phyloP scores from a whole-genome alignment of 2,329 filamentous ascomycete species.

The Aspergillus oerlinghausenensis region DNA sequence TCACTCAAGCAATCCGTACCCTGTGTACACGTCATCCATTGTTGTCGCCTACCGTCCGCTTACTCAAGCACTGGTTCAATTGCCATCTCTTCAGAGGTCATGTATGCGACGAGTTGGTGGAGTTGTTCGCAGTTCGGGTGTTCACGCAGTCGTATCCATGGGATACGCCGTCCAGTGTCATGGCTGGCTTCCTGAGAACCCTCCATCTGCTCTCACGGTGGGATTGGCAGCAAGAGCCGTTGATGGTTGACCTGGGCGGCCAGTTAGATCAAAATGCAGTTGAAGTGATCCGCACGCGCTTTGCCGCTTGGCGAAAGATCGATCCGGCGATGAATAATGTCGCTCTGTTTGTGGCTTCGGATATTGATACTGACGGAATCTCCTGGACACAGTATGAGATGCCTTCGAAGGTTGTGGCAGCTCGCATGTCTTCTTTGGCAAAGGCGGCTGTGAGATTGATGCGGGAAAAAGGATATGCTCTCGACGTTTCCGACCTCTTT shows the following conservation, averaged over 20 bases:
- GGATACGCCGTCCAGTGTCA: slow-evolving; percentile 68
- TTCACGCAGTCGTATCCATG: slow-evolving; percentile 83
- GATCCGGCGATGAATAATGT: slow-evolving; percentile 84
- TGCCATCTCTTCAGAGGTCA: slow-evolving; percentile 74
- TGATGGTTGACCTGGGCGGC: slow-evolving; percentile 69
- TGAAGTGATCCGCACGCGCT: slow-evolving; percentile 61
- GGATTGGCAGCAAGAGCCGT: slow-evolving; percentile 83
- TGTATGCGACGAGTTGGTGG: slow-evolving; percentile 74
- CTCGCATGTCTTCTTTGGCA: slow-evolving; percentile 76
- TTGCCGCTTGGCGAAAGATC: slow-evolving; percentile 80
- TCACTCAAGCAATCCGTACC: slow-evolving; percentile 75
- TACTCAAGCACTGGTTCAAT: slow-evolving; percentile 86
- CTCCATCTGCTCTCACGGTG: slow-evolving; percentile 76
- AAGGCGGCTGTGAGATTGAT: slow-evolving; percentile 67
- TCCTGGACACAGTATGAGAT: slow-evolving; percentile 68
- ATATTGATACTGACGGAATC: slow-evolving; percentile 70
- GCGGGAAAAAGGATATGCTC: slow-evolving; percentile 46
- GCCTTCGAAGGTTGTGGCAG: slow-evolving; percentile 77
- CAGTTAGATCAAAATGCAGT: slow-evolving; percentile 60
- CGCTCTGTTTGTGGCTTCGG: slow-evolving; percentile 75
- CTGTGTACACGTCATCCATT: slow-evolving; percentile 75
- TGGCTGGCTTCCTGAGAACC: slow-evolving; percentile 76
- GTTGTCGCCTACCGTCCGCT: slow-evolving; percentile 74
- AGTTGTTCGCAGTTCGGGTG: slow-evolving; percentile 71
- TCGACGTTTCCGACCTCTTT: slow-evolving; percentile 64